A percentile compares a stretch with the other conserved stretches of the same genome.
Conservation (phyloP, 179 eudicot genomes). For the Drosera spatulata region DNA sequence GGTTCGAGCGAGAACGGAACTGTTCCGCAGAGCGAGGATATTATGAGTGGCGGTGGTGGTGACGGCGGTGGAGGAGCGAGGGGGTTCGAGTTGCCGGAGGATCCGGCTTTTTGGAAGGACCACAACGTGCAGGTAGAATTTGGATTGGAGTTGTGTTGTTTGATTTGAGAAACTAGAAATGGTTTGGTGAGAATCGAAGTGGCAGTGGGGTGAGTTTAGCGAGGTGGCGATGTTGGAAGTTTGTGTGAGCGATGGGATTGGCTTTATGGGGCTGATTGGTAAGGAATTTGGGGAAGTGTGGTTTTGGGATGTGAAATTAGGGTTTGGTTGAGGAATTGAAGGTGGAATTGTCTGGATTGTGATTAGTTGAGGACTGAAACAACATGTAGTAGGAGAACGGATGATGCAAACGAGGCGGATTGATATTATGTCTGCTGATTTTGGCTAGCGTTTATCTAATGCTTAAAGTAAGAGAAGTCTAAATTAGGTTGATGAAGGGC, state of each 20-base stretch:
- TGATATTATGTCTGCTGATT: too few relatives aligned
- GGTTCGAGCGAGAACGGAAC: slow-evolving; percentile 47
- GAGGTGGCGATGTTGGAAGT: background rate
- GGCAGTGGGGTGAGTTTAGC: too few relatives aligned
- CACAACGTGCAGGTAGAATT: slow-evolving; percentile 58
- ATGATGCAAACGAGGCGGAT: too few relatives aligned
- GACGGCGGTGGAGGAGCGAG: slow-evolving; percentile 6
- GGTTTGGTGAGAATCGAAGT: background rate
- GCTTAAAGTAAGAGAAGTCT: too few relatives aligned
- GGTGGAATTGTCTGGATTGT: too few relatives aligned
- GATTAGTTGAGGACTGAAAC: background rate
- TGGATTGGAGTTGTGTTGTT: background rate
- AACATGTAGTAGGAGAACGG: too few relatives aligned
- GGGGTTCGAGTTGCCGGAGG: slow-evolving; percentile 66
- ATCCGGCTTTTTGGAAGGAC: slow-evolving; percentile 26
- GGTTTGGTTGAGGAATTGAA: background rate
- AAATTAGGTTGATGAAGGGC: too few relatives aligned
- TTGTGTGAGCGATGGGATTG: background rate
- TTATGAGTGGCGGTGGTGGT: slow-evolving; percentile 7
- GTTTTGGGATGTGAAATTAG: background rate
- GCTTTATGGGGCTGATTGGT: background rate
- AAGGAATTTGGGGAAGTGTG: background rate
- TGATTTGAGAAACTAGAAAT: background rate
- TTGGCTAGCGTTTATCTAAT: too few relatives aligned
- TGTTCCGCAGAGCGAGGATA: slow-evolving; percentile 21